These are phyloP conservation scores for Euptelea pleiosperma DNA, from an alignment of 164 flowering plant species.

Conservation along the genomic window DNA sequence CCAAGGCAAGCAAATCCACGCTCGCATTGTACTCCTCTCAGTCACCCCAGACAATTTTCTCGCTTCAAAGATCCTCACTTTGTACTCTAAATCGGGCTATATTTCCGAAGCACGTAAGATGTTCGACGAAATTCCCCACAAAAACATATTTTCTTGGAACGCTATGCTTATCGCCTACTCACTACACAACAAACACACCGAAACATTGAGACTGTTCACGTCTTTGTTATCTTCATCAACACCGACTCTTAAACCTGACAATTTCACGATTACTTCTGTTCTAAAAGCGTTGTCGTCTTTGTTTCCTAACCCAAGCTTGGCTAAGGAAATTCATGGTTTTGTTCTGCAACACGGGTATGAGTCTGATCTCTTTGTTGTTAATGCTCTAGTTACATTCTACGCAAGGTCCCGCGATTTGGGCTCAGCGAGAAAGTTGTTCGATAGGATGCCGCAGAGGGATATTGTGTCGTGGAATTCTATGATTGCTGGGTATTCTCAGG, in stretches of 20 bases:
- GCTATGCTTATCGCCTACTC: slow-evolving; percentile 59
- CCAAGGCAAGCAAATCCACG: slow-evolving; percentile 60
- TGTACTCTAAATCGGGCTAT: slow-evolving; percentile 41
- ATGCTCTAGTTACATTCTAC: slow-evolving; percentile 59
- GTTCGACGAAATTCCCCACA: slow-evolving; percentile 61
- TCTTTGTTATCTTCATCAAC: slow-evolving; percentile 16
- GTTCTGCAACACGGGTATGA: slow-evolving; percentile 49
- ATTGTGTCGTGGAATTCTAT: slow-evolving; percentile 85
- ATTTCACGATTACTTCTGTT: slow-evolving; percentile 47
- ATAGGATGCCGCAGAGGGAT: slow-evolving; percentile 52
- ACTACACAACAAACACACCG: slow-evolving; percentile 21
- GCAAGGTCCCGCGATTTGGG: slow-evolving; percentile 44
- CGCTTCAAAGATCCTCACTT: slow-evolving; percentile 55
- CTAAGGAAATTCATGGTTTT: slow-evolving; percentile 51
- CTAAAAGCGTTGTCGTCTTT: slow-evolving; percentile 55
- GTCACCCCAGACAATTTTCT: slow-evolving; percentile 56
- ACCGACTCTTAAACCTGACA: slow-evolving; percentile 28
- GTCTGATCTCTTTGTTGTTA: slow-evolving; percentile 51
- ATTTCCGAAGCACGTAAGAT: slow-evolving; percentile 40
- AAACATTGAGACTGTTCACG: slow-evolving; percentile 41
- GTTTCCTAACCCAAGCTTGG: slow-evolving; percentile 21
- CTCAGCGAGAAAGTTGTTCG: slow-evolving; percentile 57
- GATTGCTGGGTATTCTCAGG: slow-evolving; percentile 76
- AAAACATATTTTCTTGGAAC: slow-evolving; percentile 53
- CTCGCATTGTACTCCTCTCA: slow-evolving; percentile 42